These are phyloP conservation scores for Pterocarpus santalinus DNA, from an alignment of 306 rosid genomes.

Conservation along the genomic window DNA sequence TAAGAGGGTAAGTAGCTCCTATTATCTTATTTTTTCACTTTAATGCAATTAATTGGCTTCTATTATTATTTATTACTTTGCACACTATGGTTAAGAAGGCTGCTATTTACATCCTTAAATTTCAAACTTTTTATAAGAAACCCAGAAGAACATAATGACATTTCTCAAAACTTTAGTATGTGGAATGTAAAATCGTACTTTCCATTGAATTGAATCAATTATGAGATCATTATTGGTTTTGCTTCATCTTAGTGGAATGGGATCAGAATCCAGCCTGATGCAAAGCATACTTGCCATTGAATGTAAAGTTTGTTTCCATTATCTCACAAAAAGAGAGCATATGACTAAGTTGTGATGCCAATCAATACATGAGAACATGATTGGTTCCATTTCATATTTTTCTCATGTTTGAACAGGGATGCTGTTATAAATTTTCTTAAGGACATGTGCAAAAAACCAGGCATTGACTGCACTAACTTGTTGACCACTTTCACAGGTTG, in stretches of 20 bases:
- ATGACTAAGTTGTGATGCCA: conserved; percentile 18
- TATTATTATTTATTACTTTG: conserved; percentile 1
- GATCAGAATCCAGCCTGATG: background rate
- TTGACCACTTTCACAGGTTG: conserved; percentile 85
- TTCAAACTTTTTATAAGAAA: conserved; percentile 19
- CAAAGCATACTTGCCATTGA: background rate
- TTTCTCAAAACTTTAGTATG: conserved; percentile 23
- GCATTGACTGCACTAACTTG: conserved; percentile 79
- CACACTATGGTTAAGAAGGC: conserved; percentile 18
- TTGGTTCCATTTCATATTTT: conserved; percentile 34
- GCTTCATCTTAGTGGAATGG: conserved; percentile 12
- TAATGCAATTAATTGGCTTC: background rate
- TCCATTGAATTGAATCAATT: background rate
- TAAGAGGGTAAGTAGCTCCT: conserved; percentile 68
- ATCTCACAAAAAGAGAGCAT: conserved; percentile 10
- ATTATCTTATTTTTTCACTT: background rate
- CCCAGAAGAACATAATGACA: background rate
- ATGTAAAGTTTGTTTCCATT: conserved; percentile 23
- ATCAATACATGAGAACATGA: background rate
- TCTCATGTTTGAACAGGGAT: conserved; percentile 55
- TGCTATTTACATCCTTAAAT: background rate
- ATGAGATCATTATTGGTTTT: background rate
- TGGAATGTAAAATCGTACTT: conserved; percentile 18
- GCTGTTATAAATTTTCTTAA: conserved; percentile 59
- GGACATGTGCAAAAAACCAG: conserved; percentile 72